These are phyloP conservation scores for Opeltia flavorubescens DNA, from an alignment of 495 filamentous ascomycete species.

Conservation along the genomic window DNA sequence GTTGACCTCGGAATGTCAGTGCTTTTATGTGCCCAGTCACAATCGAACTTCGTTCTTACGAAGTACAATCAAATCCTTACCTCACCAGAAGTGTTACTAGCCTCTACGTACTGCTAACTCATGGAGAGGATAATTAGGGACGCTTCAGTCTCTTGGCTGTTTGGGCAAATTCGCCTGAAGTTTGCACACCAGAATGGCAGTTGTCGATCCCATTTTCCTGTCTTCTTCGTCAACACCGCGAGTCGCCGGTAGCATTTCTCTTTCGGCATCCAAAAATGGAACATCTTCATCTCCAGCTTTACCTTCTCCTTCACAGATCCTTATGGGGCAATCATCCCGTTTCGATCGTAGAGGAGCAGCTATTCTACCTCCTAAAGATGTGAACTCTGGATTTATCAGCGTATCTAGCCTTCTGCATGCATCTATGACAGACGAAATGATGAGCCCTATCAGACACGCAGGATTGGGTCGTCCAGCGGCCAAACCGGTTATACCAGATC, in stretches of 20 bases:
- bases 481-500: neutral
- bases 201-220: conserved; percentile 24
- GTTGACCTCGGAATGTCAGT: too few species aligned
- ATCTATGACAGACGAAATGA: conserved; percentile 1
- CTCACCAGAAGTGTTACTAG: too few species aligned
- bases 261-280: conserved; percentile 10
- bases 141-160: too few species aligned
- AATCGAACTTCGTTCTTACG: too few species aligned
- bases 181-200: conserved; percentile 11
- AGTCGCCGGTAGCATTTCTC: conserved; percentile 5
- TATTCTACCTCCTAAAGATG: conserved; percentile 21
- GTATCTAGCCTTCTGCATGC: conserved; percentile 23
- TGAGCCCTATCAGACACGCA: neutral
- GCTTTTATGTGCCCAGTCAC: too few species aligned
- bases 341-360: conserved; percentile 22
- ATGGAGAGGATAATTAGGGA: too few species aligned
- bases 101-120: too few species aligned
- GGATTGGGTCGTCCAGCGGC: neutral
- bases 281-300: conserved; percentile 21
- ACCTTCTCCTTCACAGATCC: conserved; percentile 24
- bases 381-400: conserved; percentile 24
- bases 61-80: too few species aligned
- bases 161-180: neutral
- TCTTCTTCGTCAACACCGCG: conserved; percentile 28
- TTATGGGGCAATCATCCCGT: conserved; percentile 20